phyloP scores from a whole-genome alignment of 2,329 filamentous ascomycete species.

The Alternaria triticimaculans region DNA sequence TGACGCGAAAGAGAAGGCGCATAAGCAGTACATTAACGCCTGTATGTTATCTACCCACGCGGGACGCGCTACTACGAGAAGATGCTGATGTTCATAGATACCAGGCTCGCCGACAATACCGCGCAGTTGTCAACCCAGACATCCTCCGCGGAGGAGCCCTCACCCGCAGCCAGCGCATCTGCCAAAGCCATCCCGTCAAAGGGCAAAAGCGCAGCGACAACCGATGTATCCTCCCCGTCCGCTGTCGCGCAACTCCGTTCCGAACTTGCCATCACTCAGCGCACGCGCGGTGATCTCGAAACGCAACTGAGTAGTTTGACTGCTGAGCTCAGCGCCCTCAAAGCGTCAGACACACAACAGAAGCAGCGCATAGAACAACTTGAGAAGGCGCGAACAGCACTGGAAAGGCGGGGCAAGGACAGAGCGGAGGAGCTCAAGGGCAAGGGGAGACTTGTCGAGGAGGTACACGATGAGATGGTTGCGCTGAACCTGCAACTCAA shows the following conservation, averaged over 20 bases:
- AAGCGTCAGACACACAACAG: conserved; percentile 66
- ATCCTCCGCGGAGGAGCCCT: conserved; percentile 25
- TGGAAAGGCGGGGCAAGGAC: conserved; percentile 75
- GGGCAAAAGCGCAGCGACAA: conserved; percentile 26
- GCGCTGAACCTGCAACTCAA: conserved; percentile 87
- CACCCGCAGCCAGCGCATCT: conserved; percentile 24
- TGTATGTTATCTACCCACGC: conserved; percentile 61
- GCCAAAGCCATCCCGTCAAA: conserved; percentile 33
- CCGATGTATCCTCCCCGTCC: conserved; percentile 21
- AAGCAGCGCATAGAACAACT: conserved; percentile 66
- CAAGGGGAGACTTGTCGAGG: conserved; percentile 83
- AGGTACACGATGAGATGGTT: conserved; percentile 92
- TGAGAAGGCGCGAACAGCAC: conserved; percentile 65
- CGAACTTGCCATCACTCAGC: conserved; percentile 79
- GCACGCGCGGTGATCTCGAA: conserved; percentile 73
- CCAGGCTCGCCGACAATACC: conserved; percentile 55
- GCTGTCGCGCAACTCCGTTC: conserved; percentile 51
- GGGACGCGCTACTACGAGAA: background rate
- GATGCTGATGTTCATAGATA: conserved; percentile 44
- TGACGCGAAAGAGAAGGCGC: conserved; percentile 71
- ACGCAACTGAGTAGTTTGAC: conserved; percentile 67
- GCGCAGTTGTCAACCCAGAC: conserved; percentile 39
- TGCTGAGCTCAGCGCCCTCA: conserved; percentile 69
- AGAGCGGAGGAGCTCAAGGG: conserved; percentile 83
- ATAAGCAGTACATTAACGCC: conserved; percentile 74